Evolutionary conservation across 306 rosid genomes (phyloP), one percentile per base, ranked within the genome.

Genomic region (Sesbania bispinosa): DNA sequence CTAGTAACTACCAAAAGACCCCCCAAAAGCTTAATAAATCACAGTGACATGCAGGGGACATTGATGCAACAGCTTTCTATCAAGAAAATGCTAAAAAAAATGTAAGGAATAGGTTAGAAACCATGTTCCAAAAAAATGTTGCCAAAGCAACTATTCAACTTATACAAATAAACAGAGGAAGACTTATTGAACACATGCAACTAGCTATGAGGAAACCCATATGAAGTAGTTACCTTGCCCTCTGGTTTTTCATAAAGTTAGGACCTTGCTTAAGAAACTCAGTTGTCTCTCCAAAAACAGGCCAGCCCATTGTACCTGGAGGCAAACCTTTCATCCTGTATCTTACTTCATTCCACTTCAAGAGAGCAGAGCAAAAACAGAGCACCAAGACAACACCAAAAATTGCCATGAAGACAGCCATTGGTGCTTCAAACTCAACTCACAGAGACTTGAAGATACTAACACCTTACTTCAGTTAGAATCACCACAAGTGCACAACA

Each of bases 291-390:
- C 99, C 99, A 62, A 95, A 91, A 26, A 95, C 74, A 54, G 99
- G 99, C 99, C 99, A 95, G 2, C 99, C 99, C 99, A 95, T 95
- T 81, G 99, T 92, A 36, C 99, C 99, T 0, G 88, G 96, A 24
- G 99, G 99, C 63, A 95, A 80, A 30, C 92, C 96, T 73, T 95
- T 84, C 74, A 85, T 88, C 45, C 85, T 80, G 74, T 80, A 89
- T 67, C 80, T 83, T 14, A 91, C 78, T 18, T 86, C 90, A 79
- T 95, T 95, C 99, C 97, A 95, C 69, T 81, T 85, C 60, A 95
- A 71, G 67, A 91, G 67, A 75, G 80, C 99, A 83, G 93, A 88
- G 89, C 92, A 89, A 80, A 89, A 70, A 74, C 90, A 89, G 96
- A 95, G 89, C 72, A 85, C 84, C 67, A 81, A 81, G 55, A 82